These are phyloP conservation scores for Rhodotorula paludigena DNA, from an alignment of 768 basidiomycete genomes.

Conservation along the genomic window DNA sequence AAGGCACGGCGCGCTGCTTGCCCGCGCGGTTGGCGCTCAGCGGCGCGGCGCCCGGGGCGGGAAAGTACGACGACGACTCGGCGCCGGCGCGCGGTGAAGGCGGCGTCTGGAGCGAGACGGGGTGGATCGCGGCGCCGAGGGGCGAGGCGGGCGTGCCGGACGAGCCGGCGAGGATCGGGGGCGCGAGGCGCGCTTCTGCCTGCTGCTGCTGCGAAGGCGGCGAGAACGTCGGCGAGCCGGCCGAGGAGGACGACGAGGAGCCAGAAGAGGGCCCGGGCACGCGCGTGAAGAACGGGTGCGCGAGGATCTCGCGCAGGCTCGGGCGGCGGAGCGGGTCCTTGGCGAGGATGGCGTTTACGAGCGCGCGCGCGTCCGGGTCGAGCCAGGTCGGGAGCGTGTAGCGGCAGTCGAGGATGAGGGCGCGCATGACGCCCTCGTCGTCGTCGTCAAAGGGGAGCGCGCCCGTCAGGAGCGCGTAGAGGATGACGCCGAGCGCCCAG, in stretches of 20 bases:
- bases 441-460: conserved; percentile 92
- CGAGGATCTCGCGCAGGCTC: conserved; percentile 24
- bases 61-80: no score
- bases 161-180: conserved; percentile 15
- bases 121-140: no score
- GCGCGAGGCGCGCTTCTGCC: neutral
- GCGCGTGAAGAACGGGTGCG: conserved; percentile 38
- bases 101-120: no score
- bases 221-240: neutral
- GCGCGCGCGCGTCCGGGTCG: conserved; percentile 77
- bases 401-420: conserved; percentile 73
- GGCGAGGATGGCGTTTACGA: conserved; percentile 67
- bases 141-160: no score
- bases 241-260: neutral
- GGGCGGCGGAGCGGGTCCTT: conserved; percentile 16
- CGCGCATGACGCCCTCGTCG: conserved; percentile 68
- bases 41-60: no score
- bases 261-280: conserved; percentile 7
- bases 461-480: conserved; percentile 83
- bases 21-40: no score
- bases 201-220: neutral
- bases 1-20: no score
- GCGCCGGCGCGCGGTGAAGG: no score
- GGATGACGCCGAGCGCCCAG: conserved; percentile 93
- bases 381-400: conserved; percentile 94